phyloP scores from a whole-genome alignment of 805 yeast species.

The Candida dajiaensis region DNA sequence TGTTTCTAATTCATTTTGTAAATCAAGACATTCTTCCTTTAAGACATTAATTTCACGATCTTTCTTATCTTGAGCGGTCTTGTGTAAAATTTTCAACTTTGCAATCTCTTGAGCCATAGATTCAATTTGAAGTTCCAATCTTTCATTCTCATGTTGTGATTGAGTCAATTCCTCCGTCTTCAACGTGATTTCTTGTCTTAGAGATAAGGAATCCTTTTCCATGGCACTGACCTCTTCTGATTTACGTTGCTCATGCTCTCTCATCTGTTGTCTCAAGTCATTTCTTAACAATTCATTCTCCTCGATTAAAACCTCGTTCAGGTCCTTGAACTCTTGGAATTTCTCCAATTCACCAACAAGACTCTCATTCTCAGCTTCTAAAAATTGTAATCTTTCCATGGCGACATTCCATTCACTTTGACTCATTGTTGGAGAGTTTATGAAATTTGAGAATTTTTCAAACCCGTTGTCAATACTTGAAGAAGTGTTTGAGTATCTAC shows the following conservation, averaged over 20 bases:
- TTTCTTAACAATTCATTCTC: constrained; percentile 9
- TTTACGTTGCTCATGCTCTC: constrained; percentile 3
- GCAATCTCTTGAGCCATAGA: constrained; percentile 7
- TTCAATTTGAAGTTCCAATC: constrained; percentile 7
- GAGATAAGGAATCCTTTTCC: background rate
- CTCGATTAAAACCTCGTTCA: constrained; percentile 8
- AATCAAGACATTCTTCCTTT: constrained; percentile 8
- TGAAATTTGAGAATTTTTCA: constrained; percentile 1
- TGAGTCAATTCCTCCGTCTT: background rate
- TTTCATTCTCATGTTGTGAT: constrained; percentile 3
- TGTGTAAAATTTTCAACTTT: constrained; percentile 8
- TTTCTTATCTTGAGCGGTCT: constrained; percentile 7
- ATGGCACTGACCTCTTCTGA: background rate
- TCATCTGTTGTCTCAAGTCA: background rate
- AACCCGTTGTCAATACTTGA: background rate
- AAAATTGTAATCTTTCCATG: constrained; percentile 2
- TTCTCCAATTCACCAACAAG: constrained; percentile 3
- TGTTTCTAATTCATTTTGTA: constrained; percentile 9
- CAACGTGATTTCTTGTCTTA: background rate
- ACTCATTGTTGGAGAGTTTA: constrained; percentile 12
- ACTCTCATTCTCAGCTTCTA: constrained; percentile 8
- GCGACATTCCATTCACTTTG: constrained; percentile 8
- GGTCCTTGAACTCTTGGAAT: constrained; percentile 7
- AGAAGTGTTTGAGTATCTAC: background rate
- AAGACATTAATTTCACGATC: constrained; percentile 7